phyloP scores from a whole-genome alignment of 805 yeast species.

The Yamadazyma paraphyllophila region DNA sequence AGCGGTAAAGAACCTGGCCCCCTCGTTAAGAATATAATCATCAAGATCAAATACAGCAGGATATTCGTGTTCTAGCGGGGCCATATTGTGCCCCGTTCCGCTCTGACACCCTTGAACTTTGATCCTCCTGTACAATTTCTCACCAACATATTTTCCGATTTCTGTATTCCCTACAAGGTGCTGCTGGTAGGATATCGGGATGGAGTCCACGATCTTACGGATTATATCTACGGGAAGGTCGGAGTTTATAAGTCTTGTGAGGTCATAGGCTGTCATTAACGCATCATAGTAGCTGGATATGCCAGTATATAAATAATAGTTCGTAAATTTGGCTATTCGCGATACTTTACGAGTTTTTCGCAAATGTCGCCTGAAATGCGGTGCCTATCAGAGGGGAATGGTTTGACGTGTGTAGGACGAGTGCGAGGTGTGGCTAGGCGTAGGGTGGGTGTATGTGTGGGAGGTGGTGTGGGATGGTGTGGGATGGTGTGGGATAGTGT shows the following conservation, averaged over 20 bases:
- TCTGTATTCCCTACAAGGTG: background rate
- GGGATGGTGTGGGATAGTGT: too few relatives aligned
- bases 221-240: background rate
- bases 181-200: background rate
- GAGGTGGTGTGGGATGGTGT: too few relatives aligned
- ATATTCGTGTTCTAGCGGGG: background rate
- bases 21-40: background rate
- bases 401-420: too few relatives aligned
- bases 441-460: too few relatives aligned
- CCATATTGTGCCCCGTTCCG: background rate
- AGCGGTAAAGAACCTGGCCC: background rate
- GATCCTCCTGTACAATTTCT: background rate
- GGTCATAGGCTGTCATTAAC: too few relatives aligned
- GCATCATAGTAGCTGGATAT: background rate
- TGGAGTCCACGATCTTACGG: background rate
- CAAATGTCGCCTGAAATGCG: background rate
- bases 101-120: background rate
- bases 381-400: too few relatives aligned
- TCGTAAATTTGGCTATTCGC: background rate
- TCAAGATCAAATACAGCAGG: background rate
- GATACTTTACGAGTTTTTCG: background rate
- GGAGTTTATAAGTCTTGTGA: background rate
- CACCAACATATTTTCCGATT: background rate
- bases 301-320: background rate
- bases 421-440: too few relatives aligned